Evolutionary conservation across 2,329 filamentous ascomycete species (phyloP).

Genomic region (Pezizomycotina sp.): DNA sequence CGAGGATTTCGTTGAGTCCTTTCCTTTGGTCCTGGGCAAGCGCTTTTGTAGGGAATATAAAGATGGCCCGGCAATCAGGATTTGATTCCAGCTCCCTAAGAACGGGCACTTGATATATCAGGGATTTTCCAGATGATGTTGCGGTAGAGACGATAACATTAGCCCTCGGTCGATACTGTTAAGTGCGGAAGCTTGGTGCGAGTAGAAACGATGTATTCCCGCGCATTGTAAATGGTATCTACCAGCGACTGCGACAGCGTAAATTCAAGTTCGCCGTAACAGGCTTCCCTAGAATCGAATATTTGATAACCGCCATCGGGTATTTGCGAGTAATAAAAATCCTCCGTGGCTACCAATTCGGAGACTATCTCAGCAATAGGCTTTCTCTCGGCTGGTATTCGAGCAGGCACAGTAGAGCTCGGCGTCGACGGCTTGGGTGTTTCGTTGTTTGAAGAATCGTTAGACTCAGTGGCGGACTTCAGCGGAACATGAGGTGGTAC

Average conservation of each 20-base stretch:
- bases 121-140: conserved; percentile 87
- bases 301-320: conserved; percentile 83
- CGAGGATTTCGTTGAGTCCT: conserved; percentile 69
- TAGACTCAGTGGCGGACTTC: conserved; percentile 28
- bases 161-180: conserved; percentile 68
- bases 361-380: conserved; percentile 68
- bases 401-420: conserved; percentile 41
- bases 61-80: conserved; percentile 65
- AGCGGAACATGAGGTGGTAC: conserved; percentile 27
- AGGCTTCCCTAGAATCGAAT: conserved; percentile 75
- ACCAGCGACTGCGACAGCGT: conserved; percentile 76
- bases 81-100: conserved; percentile 72
- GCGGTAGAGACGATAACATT: conserved; percentile 89
- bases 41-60: conserved; percentile 95
- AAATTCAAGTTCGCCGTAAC: conserved; percentile 73
- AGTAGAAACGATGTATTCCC: conserved; percentile 69
- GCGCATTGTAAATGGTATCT: conserved; percentile 89
- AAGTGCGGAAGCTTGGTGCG: conserved; percentile 85
- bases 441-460: conserved; percentile 26
- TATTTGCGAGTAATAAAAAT: conserved; percentile 86
- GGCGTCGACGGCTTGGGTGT: conserved; percentile 31
- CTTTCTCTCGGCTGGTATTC: conserved; percentile 65
- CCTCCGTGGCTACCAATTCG: conserved; percentile 54
- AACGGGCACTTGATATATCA: conserved; percentile 95
- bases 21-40: conserved; percentile 85